Evolutionary conservation across 2,329 filamentous ascomycete genomes (phyloP), one percentile per base, ranked within the genome.

Genomic region (Shiraia sp.): DNA sequence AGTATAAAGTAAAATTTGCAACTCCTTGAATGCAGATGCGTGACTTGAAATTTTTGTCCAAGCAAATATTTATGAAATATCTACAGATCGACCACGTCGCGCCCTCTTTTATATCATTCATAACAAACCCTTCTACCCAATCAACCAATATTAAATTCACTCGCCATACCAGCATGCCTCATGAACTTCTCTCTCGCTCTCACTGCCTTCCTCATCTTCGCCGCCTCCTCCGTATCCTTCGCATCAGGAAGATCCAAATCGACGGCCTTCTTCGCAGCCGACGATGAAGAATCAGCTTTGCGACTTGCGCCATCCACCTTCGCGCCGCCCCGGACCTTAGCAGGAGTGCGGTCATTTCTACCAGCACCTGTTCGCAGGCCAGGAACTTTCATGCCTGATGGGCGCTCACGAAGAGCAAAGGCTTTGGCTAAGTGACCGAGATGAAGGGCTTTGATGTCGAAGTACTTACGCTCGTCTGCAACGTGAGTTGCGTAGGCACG

Each of bases 401-500:
- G 93, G 23, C 89, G 84, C 68, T 99, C 93, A 51, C 95, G 80
- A 53, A 99, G 73, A 2, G 85, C 93, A 65, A 95, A 99, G 17
- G 87, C 89, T 76, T 99, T 99, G 6, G 92, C 92, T 52, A 93
- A 75, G 75, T 99, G 93, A 3, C 93, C 93, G 6, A 97, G 74
- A 68, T 99, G 93, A 32, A 99, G 74, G 60, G 88, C 82, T 46
- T 89, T 90, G 70, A 96, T 95, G 68, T 97, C 88, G 68, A 99
- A 99, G 65, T 87, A 91, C 37, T 77, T 76, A 37, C 93, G 80
- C 73, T 99, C 93, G 30, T 86, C 85, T 22, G 88, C 85, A 19
- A 92, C 82, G 69, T 99, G 93, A 0, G 93, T 99, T 2, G 93
- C 90, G 67, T 99, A 99, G 1, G 93, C 93, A 40, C 93, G 81